These are phyloP conservation scores for Coniochaeta sp. DNA, from an alignment of 2,329 filamentous ascomycete genomes.

Conservation along the genomic window DNA sequence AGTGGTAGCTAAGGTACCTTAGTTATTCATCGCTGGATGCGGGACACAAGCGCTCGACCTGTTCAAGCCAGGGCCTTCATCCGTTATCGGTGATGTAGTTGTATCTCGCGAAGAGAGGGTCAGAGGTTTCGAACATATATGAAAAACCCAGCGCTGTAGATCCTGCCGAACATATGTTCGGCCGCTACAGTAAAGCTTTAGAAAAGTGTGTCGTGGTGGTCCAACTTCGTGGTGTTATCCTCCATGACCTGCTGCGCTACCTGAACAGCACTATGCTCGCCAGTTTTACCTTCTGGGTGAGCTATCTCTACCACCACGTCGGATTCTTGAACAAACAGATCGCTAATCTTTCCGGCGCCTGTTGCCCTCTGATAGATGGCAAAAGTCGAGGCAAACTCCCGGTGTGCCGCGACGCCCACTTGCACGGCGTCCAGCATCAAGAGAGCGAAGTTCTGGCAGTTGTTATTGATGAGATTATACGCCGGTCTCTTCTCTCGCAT, in stretches of 20 bases:
- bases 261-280: conserved; percentile 31
- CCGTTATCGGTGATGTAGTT: no score
- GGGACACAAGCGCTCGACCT: no score
- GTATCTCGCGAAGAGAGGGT: no score
- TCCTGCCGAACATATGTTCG: no score
- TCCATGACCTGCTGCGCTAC: conserved; percentile 46
- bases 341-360: conserved; percentile 40
- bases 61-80: no score
- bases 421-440: conserved; percentile 47
- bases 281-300: conserved; percentile 11
- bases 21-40: no score
- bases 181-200: not conserved
- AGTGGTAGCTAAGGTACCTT: no score
- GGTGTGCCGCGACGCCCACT: conserved; percentile 31
- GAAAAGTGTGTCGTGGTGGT: conserved; percentile 25
- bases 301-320: conserved; percentile 20
- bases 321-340: conserved; percentile 35
- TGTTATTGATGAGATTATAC: conserved; percentile 54
- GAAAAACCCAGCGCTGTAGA: not conserved
- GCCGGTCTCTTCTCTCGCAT: conserved; percentile 40
- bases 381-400: conserved; percentile 45
- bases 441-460: conserved; percentile 51
- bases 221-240: conserved; percentile 43
- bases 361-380: conserved; percentile 44
- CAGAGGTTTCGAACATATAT: no score